These are phyloP conservation scores for Paramecium caudatum DNA, from an alignment of 73 alveolate genomes.

Conservation along the genomic window DNA sequence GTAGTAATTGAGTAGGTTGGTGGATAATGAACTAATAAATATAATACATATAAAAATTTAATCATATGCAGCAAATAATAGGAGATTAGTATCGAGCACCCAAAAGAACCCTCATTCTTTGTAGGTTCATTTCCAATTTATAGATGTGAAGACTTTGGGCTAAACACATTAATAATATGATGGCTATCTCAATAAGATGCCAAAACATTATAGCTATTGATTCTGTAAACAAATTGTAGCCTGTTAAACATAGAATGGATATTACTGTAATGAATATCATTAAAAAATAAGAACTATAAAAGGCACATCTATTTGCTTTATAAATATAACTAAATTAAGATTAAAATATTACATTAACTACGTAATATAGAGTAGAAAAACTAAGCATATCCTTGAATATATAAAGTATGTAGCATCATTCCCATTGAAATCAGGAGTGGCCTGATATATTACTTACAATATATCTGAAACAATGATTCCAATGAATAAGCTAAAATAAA, in stretches of 20 bases:
- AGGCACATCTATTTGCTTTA: neutral
- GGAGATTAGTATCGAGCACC: conserved; percentile 43
- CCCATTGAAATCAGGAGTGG: too few relatives aligned
- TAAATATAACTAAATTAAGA: neutral
- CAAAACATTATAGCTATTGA: neutral
- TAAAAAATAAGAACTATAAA: neutral
- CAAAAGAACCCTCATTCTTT: conserved; percentile 33
- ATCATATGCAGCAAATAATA: neutral
- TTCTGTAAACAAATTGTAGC: neutral
- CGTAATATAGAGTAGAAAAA: neutral
- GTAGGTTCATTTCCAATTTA: conserved; percentile 28
- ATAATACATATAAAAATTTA: neutral
- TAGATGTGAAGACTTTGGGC: neutral
- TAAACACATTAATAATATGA: neutral
- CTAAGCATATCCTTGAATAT: neutral
- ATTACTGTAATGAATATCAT: neutral
- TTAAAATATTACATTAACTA: neutral
- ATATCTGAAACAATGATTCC: too few relatives aligned
- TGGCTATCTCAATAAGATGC: neutral
- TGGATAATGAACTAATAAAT: neutral
- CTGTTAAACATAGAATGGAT: neutral
- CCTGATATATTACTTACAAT: too few relatives aligned
- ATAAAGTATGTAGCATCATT: too few relatives aligned
- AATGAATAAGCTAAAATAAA: too few relatives aligned
- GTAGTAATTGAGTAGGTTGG: neutral